These are phyloP conservation scores for Pseudogymnoascus sp. DNA, from an alignment of 2,329 filamentous ascomycete species.

Conservation along the genomic window DNA sequence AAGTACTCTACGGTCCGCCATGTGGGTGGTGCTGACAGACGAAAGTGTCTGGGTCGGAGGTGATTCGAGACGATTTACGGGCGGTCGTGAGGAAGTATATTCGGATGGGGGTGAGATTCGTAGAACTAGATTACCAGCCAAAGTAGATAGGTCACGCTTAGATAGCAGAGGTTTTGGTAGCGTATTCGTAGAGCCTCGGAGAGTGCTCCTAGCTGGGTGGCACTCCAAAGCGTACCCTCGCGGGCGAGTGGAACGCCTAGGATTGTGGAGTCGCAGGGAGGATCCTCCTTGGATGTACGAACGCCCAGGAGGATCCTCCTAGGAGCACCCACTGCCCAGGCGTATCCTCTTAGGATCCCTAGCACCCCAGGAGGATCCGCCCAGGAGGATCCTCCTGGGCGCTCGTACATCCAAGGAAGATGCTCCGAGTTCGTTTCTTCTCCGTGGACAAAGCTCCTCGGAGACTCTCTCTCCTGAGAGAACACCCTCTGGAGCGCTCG, in stretches of 20 bases:
- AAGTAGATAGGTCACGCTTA: no score
- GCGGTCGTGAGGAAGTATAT: no score
- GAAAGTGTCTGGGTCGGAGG: slow-evolving; percentile 12
- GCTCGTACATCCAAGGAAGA: neutral
- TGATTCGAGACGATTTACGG: slow-evolving; percentile 14
- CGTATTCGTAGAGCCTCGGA: no score
- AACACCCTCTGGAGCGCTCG: no score
- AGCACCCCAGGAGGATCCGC: neutral
- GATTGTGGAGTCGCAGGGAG: neutral
- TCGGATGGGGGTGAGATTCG: no score
- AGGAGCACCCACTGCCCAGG: neutral
- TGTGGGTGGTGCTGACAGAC: neutral
- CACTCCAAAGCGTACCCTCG: neutral
- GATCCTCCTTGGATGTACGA: neutral
- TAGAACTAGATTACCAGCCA: no score
- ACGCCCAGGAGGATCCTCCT: neutral
- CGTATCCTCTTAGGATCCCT: neutral
- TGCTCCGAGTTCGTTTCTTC: no score
- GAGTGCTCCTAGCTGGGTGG: no score
- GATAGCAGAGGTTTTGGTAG: no score
- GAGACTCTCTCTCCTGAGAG: no score
- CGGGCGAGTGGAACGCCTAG: neutral
- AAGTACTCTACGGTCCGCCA: neutral
- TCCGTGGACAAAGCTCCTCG: no score
- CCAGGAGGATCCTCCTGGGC: neutral